A percentile compares a stretch with the other conserved stretches of the same genome.
These are phyloP conservation scores for Racocetra persica DNA, from an alignment of 371 early-diverging fungal species.

Conservation along the genomic window DNA sequence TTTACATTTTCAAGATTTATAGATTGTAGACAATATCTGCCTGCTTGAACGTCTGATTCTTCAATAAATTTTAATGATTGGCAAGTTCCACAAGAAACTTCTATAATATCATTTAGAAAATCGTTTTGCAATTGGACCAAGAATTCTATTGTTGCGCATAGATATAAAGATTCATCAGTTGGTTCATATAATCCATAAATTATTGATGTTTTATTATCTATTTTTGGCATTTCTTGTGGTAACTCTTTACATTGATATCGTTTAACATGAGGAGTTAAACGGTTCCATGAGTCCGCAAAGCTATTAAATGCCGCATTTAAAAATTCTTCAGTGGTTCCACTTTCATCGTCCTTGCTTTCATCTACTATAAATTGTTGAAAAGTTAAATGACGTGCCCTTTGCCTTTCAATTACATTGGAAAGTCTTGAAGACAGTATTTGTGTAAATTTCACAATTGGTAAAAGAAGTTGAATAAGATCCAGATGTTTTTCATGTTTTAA, in stretches of 20 bases:
- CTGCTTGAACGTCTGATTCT: neutral
- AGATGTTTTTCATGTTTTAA: slow-evolving; percentile 37
- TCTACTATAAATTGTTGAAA: slow-evolving; percentile 36
- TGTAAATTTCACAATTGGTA: slow-evolving; percentile 36
- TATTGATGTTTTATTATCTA: slow-evolving; percentile 4
- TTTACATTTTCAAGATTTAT: slow-evolving; percentile 5
- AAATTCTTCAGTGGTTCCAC: neutral
- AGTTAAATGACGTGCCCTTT: slow-evolving; percentile 35
- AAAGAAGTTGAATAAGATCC: neutral
- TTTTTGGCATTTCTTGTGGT: neutral
- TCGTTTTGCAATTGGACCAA: slow-evolving; percentile 34
- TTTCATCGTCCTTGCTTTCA: slow-evolving; percentile 1
- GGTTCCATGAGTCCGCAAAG: slow-evolving; percentile 26
- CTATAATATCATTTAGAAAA: slow-evolving; percentile 18
- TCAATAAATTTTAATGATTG: slow-evolving; percentile 30
- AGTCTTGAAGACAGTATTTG: slow-evolving; percentile 29
- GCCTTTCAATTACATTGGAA: slow-evolving; percentile 19
- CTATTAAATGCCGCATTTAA: slow-evolving; percentile 1
- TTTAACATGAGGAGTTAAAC: neutral
- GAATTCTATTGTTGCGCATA: slow-evolving; percentile 21
- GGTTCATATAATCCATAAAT: slow-evolving; percentile 36
- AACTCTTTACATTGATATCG: neutral
- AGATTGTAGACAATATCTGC: neutral
- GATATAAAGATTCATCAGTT: slow-evolving; percentile 19
- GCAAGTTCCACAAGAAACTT: neutral